Conservation (phyloP, 805 yeast genomes). For the Saccharomyces jurei region DNA sequence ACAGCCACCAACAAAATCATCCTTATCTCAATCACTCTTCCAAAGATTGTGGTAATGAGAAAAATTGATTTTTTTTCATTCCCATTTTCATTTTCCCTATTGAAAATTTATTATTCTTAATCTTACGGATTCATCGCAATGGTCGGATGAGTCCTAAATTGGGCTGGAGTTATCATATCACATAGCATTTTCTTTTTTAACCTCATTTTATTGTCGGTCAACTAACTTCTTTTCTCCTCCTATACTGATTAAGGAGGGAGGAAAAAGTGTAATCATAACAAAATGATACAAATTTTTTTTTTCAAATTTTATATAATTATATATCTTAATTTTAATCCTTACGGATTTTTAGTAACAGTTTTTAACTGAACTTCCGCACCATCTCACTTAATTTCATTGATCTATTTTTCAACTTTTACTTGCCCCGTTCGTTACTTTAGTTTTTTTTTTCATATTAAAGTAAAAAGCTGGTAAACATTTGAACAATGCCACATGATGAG, state of each 20-base stretch:
- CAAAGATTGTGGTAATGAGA: constrained; percentile 1
- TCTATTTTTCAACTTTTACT: background rate
- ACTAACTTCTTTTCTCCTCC: background rate
- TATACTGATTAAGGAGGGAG: background rate
- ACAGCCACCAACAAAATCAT: background rate
- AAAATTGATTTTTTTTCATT: background rate
- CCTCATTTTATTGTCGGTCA: background rate
- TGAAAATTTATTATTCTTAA: background rate
- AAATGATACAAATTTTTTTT: background rate
- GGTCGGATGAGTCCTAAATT: background rate
- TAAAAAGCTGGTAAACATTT: background rate
- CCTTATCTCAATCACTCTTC: background rate
- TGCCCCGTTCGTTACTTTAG: background rate
- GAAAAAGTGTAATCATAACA: background rate
- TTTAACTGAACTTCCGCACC: background rate
- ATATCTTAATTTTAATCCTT: background rate
- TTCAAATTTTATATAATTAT: background rate
- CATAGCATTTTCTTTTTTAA: background rate
- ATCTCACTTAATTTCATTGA: background rate
- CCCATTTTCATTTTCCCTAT: background rate
- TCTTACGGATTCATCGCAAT: background rate
- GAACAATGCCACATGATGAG: background rate
- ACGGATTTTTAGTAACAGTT: background rate
- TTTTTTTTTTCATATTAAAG: background rate
- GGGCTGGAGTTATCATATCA: background rate